Base-by-base conservation (phyloP, 2,329 filamentous ascomycete species). In the Raffaelea deltoideospora region DNA sequence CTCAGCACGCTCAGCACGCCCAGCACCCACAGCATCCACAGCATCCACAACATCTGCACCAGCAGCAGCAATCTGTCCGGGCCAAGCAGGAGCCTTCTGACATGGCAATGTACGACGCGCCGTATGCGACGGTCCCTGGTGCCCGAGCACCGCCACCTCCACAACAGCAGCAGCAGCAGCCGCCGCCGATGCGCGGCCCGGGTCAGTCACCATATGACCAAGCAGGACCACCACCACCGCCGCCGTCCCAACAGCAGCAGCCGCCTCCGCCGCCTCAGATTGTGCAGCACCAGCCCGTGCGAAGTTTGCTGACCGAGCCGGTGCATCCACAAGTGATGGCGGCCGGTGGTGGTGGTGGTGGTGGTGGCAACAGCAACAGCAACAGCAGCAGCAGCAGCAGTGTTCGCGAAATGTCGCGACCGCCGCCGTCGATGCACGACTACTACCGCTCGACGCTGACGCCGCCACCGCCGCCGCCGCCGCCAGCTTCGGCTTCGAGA, bases 11-110 rank as follows among this genome's bases (percentile, higher is more conserved):
- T 17, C 32, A 28, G 13, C 11, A 23, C 18, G 20, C 18, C 15
- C 24, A 10, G 22, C 33, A 9, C 14, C 27, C 3, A 9, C 27
- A 38, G 19, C 35, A 32, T 9, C 15, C 22, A 7, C 27, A 14
- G 17, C 24, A 28, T 10, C 33, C 32, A 33, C 37, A 22, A n/a
- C 17, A n/a, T n/a, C 22, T 13, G 7, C 5, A 14, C 9, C 32
- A 28, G 18, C 32, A 26, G 21, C 21, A 56, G 69, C 33, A 70
- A 10, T 11, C 27, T 10, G 8, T 9, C 7, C 26, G 26, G 26
- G n/a, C 13, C 10, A 27, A 71, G 49, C 64, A 69, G 43, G 68
- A 72, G 44, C 59, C 60, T n/a, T n/a, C n/a, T 3, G 67, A 70
- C 33, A 45, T 58, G 31, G 48, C 50, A n/a, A 10, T 10, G n/a